A percentile compares a stretch with the other conserved stretches of the same genome.
Conservation (phyloP, 2,329 filamentous ascomycete genomes). For the Colletotrichum incanum region DNA sequence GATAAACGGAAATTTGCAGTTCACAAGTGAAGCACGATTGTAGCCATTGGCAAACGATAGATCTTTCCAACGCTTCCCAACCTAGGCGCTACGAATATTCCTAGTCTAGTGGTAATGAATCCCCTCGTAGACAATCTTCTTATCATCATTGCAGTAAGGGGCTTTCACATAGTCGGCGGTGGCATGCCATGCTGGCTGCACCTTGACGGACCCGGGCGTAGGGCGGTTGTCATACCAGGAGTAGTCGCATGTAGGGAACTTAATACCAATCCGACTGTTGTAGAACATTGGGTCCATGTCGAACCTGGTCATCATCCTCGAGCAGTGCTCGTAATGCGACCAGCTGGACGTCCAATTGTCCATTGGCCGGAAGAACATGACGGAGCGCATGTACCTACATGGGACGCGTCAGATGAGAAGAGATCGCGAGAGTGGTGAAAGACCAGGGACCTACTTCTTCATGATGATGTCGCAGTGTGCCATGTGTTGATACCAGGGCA, state of each 20-base stretch:
- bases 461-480: constrained; percentile 10
- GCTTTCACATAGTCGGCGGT: background rate
- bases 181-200: background rate
- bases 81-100: no score
- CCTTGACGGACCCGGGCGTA: background rate
- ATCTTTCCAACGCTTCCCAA: no score
- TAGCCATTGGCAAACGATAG: no score
- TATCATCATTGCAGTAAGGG: background rate
- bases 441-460: background rate
- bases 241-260: constrained; percentile 6
- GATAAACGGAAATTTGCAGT: no score
- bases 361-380: constrained; percentile 3
- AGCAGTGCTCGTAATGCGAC: constrained; percentile 1
- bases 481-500: constrained; percentile 7
- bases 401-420: background rate
- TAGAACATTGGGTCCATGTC: constrained; percentile 4
- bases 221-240: background rate
- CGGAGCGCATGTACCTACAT: background rate
- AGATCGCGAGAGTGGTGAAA: background rate
- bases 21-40: no score
- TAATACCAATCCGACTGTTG: background rate
- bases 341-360: constrained; percentile 3
- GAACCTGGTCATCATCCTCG: background rate
- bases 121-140: background rate
- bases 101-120: background rate